A percentile compares a stretch with the other conserved stretches of the same genome.
These are phyloP conservation scores for Rhizomucor pusillus DNA, from an alignment of 371 early-diverging fungal genomes.

Conservation along the genomic window DNA sequence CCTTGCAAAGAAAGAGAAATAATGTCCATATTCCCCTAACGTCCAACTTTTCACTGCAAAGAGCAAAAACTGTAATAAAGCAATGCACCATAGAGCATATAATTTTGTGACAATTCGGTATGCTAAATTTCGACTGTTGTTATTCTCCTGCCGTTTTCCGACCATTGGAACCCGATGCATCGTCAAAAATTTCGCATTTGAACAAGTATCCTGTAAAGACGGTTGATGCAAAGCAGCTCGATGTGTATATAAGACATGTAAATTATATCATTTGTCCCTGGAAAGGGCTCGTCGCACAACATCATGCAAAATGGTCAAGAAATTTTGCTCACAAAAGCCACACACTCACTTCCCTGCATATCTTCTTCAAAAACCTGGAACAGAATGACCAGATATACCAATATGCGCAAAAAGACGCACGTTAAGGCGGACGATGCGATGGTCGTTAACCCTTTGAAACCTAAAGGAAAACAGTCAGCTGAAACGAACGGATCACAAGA, in stretches of 20 bases:
- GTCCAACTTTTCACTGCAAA: not conserved
- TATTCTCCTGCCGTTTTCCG: no score
- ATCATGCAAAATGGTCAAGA: no score
- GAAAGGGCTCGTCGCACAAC: no score
- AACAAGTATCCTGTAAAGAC: no score
- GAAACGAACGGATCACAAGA: no score
- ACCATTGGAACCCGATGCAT: no score
- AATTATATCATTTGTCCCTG: no score
- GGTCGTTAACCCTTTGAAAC: slow-evolving; percentile 50
- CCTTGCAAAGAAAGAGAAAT: not conserved
- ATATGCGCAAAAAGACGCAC: slow-evolving; percentile 59
- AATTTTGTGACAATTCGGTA: not conserved
- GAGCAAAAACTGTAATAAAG: not conserved
- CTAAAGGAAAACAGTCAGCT: slow-evolving; percentile 27
- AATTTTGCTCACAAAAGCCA: not conserved
- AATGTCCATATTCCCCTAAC: no score
- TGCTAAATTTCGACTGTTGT: no score
- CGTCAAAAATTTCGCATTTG: no score
- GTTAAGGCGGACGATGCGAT: slow-evolving; percentile 55
- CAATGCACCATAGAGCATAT: not conserved
- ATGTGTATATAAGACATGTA: no score
- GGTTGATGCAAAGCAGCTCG: no score
- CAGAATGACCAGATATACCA: slow-evolving; percentile 65
- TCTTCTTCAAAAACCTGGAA: not conserved
- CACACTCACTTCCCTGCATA: not conserved